Evolutionary conservation across 257 asterid genomes (phyloP), one percentile per base, ranked within the genome.

Genomic region (Primulina huaijiensis): DNA sequence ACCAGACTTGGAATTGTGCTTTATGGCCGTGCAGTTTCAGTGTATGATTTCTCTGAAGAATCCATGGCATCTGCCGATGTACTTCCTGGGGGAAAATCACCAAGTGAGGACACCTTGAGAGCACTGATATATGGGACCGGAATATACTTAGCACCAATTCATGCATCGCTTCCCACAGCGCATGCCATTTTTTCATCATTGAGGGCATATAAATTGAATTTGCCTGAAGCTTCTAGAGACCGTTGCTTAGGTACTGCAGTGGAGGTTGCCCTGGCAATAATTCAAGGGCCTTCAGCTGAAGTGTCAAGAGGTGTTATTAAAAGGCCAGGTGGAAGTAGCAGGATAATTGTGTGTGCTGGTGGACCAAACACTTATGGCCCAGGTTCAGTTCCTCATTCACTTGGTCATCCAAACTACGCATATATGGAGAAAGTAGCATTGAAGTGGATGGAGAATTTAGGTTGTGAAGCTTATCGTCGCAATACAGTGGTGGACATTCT

Each of bases 211-310:
- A 87, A 85, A 65, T 78, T 82, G 59, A 87, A 85, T 70, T 61
- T 82, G 65, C 92, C 97, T 25, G 98, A 92, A 79, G 90, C 85
- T 75, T 85, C 95, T 33, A 79, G 97, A 79, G 98, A 92, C 69
- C 98, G 96, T 46, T 92, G 98, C 71, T 82, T 92, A 68, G 98
- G 98, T 75, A 81, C 90, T 21, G 97, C 98, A 35, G 97, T 92
- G 71, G 90, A 92, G 82, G 96, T 90, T 73, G 98, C 98, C 53
- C 66, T 84, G 80, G 90, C 96, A 61, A 86, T 92, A 63, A 80
- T 90, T 81, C 98, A 84, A 74, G 98, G 98, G 55, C 97, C 97
- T 12, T 82, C 96, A 3, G 89, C 96, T 37, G 97, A 90, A 90
- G 82, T 90, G 88, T 87, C 98, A 35, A 79, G 89, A 77, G 92